Percentiles rank a stretch among this genome's conserved stretches.
These are phyloP conservation scores for Huntiella savannae DNA, from an alignment of 2,329 filamentous ascomycete genomes.

Conservation along the genomic window DNA sequence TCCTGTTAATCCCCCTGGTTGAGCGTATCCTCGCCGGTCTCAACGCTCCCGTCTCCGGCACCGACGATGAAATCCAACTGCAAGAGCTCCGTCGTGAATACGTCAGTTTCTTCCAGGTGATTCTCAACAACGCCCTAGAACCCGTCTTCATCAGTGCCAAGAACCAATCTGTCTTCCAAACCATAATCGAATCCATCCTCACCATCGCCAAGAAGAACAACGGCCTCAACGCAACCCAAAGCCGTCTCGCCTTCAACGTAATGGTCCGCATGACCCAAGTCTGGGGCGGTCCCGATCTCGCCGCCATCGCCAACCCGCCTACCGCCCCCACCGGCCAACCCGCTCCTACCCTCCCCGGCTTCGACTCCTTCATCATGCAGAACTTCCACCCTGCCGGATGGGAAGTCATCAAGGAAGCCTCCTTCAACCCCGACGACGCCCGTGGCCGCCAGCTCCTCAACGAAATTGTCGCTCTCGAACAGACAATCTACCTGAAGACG, in stretches of 20 bases:
- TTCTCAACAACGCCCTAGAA: slow-evolving; percentile 77
- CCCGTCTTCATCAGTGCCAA: slow-evolving; percentile 72
- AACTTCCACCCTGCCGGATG: slow-evolving; percentile 80
- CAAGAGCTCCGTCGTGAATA: slow-evolving; percentile 83
- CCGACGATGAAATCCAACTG: slow-evolving; percentile 91
- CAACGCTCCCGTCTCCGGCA: slow-evolving; percentile 66
- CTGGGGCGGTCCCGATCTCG: slow-evolving; percentile 76
- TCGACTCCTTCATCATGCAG: slow-evolving; percentile 77
- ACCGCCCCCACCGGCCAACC: slow-evolving; percentile 26
- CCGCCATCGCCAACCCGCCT: slow-evolving; percentile 34
- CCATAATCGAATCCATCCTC: slow-evolving; percentile 68
- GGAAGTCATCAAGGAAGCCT: slow-evolving; percentile 62
- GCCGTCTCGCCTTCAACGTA: slow-evolving; percentile 60
- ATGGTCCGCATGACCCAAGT: slow-evolving; percentile 65
- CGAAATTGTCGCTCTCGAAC: slow-evolving; percentile 74
- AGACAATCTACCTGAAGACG: slow-evolving; percentile 77
- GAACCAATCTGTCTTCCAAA: slow-evolving; percentile 82
- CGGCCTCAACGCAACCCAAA: slow-evolving; percentile 39
- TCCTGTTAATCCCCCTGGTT: slow-evolving; percentile 71
- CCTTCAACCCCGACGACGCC: slow-evolving; percentile 71
- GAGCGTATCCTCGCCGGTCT: slow-evolving; percentile 77
- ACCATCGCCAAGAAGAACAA: slow-evolving; percentile 66
- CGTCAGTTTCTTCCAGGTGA: slow-evolving; percentile 78
- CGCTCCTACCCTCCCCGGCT: slow-evolving; percentile 55
- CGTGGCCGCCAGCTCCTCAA: slow-evolving; percentile 74